Evolutionary conservation across 495 filamentous ascomycete genomes (phyloP).

Genomic region (Xylaria telfairii): DNA sequence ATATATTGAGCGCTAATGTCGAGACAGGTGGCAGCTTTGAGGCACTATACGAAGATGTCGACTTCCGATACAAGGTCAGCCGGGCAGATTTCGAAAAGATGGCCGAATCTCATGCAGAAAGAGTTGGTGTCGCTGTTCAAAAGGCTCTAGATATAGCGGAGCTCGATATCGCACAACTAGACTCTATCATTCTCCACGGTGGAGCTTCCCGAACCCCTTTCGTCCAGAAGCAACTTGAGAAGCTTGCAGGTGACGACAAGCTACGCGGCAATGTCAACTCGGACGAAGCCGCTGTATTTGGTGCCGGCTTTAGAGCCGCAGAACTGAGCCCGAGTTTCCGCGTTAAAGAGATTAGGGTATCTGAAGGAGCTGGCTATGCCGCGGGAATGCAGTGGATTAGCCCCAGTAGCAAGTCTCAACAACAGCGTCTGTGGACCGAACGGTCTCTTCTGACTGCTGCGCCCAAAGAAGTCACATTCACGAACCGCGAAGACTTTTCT

Average conservation of each 20-base stretch:
- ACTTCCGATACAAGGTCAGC: constrained; percentile 91
- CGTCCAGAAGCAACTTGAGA: constrained; percentile 88
- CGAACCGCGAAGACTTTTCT: constrained; percentile 83
- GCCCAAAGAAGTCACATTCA: constrained; percentile 83
- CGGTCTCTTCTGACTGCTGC: constrained; percentile 76
- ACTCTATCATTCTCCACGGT: constrained; percentile 92
- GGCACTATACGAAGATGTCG: constrained; percentile 85
- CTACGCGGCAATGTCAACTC: constrained; percentile 93
- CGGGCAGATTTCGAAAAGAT: constrained; percentile 83
- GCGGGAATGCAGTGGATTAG: constrained; percentile 76
- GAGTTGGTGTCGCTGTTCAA: constrained; percentile 72
- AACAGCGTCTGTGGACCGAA: constrained; percentile 76
- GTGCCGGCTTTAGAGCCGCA: constrained; percentile 93
- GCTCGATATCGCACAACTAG: constrained; percentile 75
- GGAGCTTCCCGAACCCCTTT: constrained; percentile 92
- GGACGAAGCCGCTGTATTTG: constrained; percentile 96
- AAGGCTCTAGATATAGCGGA: constrained; percentile 76
- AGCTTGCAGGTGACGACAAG: constrained; percentile 74
- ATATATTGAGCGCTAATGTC: constrained; percentile 91
- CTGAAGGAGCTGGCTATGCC: constrained; percentile 74
- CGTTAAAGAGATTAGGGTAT: constrained; percentile 91
- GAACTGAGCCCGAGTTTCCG: constrained; percentile 90
- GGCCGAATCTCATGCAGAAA: constrained; percentile 68
- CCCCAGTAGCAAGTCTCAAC: constrained; percentile 65
- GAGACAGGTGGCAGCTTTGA: constrained; percentile 84